A percentile compares a stretch with the other conserved stretches of the same genome.
These are phyloP conservation scores for Mycena latifolia DNA, from an alignment of 768 basidiomycete species.

Conservation along the genomic window DNA sequence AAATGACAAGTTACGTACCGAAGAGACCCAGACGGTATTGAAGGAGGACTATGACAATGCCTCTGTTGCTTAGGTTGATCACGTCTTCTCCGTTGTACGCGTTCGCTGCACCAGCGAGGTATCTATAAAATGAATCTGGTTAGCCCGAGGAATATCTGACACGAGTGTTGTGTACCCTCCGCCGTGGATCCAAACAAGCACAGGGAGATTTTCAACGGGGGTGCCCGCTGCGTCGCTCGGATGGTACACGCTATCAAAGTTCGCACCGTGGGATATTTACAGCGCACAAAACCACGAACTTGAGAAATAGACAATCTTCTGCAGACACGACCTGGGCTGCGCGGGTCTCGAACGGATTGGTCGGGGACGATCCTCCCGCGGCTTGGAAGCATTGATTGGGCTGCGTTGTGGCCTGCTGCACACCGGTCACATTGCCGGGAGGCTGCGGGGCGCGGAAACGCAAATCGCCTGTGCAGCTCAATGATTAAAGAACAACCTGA, in stretches of 20 bases:
- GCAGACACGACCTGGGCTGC: constrained; percentile 17
- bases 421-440: constrained; percentile 13
- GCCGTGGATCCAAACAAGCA: constrained; percentile 58
- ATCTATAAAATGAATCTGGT: constrained; percentile 42
- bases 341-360: constrained; percentile 17
- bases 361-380: constrained; percentile 7
- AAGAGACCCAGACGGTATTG: too few species aligned
- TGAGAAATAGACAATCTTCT: constrained; percentile 50
- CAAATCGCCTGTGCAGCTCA: constrained; percentile 32
- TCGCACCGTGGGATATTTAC: background rate
- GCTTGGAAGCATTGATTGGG: constrained; percentile 23
- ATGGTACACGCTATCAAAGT: constrained; percentile 47
- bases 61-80: constrained; percentile 30
- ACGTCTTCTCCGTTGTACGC: constrained; percentile 50
- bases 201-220: constrained; percentile 45
- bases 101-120: constrained; percentile 45
- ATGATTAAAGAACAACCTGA: background rate
- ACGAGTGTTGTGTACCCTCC: background rate
- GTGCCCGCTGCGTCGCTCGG: constrained; percentile 44
- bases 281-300: constrained; percentile 29
- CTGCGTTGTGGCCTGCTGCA: constrained; percentile 5
- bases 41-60: too few species aligned
- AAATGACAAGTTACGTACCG: too few species aligned
- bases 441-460: constrained; percentile 37
- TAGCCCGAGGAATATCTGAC: too few species aligned